These are phyloP conservation scores for Lentinula lateritia DNA, from an alignment of 768 basidiomycete species.

Conservation along the genomic window DNA sequence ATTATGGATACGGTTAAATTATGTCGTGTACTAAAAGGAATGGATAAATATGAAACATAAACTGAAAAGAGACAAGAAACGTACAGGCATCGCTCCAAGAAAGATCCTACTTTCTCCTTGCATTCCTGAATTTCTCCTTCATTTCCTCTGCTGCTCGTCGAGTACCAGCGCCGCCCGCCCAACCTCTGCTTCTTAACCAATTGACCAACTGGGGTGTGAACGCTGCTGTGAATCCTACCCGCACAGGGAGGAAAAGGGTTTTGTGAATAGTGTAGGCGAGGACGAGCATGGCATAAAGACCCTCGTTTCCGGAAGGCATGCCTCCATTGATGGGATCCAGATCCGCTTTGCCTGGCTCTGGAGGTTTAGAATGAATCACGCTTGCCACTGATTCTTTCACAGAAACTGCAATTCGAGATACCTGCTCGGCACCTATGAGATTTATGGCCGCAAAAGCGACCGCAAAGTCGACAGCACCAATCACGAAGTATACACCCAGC, in stretches of 20 bases:
- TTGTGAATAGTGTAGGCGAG: slow-evolving; percentile 97
- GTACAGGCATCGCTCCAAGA: not conserved
- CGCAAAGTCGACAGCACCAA: slow-evolving; percentile 76
- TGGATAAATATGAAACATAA: not conserved
- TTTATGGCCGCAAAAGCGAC: slow-evolving; percentile 83
- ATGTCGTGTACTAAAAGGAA: slow-evolving; percentile 1
- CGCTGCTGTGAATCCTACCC: slow-evolving; percentile 84
- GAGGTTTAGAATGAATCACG: slow-evolving; percentile 45
- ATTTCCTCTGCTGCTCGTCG: slow-evolving; percentile 54
- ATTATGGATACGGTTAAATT: not conserved
- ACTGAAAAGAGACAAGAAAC: not conserved
- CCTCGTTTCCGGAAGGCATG: slow-evolving; percentile 47
- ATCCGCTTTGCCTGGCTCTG: slow-evolving; percentile 67
- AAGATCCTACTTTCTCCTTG: slow-evolving; percentile 20
- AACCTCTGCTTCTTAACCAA: slow-evolving; percentile 78
- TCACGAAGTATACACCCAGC: slow-evolving; percentile 77
- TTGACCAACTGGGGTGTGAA: slow-evolving; percentile 82
- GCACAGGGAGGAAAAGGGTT: slow-evolving; percentile 82
- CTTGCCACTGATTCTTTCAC: slow-evolving; percentile 44
- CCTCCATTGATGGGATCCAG: slow-evolving; percentile 36
- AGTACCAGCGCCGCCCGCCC: slow-evolving; percentile 72
- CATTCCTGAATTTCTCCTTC: slow-evolving; percentile 37
- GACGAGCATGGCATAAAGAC: slow-evolving; percentile 87
- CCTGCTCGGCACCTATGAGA: slow-evolving; percentile 86
- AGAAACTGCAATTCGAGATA: slow-evolving; percentile 58